phyloP scores from a whole-genome alignment of 2,329 filamentous ascomycete genomes.

The Seiridium unicorne region DNA sequence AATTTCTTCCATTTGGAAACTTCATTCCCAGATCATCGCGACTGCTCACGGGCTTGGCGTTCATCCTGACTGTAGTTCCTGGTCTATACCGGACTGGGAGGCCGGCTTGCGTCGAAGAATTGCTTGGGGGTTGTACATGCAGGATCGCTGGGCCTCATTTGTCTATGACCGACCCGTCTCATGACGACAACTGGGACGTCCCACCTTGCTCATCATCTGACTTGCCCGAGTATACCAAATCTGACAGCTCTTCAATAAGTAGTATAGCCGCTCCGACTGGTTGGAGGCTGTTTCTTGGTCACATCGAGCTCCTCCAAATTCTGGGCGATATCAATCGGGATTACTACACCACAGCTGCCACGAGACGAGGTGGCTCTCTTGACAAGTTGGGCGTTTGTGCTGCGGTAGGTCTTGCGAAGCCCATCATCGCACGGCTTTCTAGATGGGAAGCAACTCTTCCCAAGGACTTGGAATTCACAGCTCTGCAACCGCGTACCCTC shows the following conservation, averaged over 20 bases:
- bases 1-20: slow-evolving; percentile 24
- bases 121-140: slow-evolving; percentile 60
- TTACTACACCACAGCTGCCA: neutral
- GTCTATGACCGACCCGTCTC: slow-evolving; percentile 49
- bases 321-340: neutral
- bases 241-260: slow-evolving; percentile 18
- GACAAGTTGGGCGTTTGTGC: neutral
- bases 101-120: slow-evolving; percentile 54
- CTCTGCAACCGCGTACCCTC: slow-evolving; percentile 19
- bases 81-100: slow-evolving; percentile 58
- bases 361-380: neutral
- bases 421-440: slow-evolving; percentile 23
- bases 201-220: slow-evolving; percentile 10
- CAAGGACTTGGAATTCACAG: slow-evolving; percentile 19
- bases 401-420: slow-evolving; percentile 26
- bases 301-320: neutral
- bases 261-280: neutral
- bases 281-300: neutral
- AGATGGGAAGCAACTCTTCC: slow-evolving; percentile 20
- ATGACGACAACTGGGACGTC: slow-evolving; percentile 49
- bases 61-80: slow-evolving; percentile 53
- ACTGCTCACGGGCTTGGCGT: slow-evolving; percentile 52
- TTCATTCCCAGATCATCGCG: slow-evolving; percentile 45
- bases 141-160: slow-evolving; percentile 57
- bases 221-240: neutral